These are phyloP conservation scores for Leishmania aethiopica DNA, from an alignment of 208 protist genomes.

Conservation along the genomic window DNA sequence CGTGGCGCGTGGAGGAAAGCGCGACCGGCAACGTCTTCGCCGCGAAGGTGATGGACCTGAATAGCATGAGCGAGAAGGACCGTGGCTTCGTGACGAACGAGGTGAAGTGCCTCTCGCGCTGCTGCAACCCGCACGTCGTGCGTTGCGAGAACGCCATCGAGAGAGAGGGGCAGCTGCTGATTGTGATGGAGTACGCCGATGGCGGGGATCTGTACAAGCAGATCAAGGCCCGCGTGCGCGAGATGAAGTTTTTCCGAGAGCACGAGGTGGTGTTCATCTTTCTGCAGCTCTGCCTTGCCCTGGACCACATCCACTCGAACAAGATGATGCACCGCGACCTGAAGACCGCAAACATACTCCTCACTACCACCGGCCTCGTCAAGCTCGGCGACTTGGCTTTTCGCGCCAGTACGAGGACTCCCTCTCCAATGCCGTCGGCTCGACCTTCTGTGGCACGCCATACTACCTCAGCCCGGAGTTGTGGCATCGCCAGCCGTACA, in stretches of 20 bases:
- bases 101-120: constrained; percentile 90
- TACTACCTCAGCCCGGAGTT: constrained; percentile 95
- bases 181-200: constrained; percentile 90
- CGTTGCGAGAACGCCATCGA: constrained; percentile 71
- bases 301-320: constrained; percentile 89
- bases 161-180: constrained; percentile 72
- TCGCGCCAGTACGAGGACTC: constrained; percentile 88
- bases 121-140: constrained; percentile 93
- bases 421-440: constrained; percentile 80
- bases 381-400: constrained; percentile 92
- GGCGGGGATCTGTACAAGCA: constrained; percentile 84
- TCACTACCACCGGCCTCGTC: constrained; percentile 80
- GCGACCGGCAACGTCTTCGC: constrained; percentile 73
- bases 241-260: constrained; percentile 77
- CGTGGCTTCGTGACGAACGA: constrained; percentile 94
- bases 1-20: constrained; percentile 84
- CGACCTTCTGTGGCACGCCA: constrained; percentile 89
- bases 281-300: constrained; percentile 79
- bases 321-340: constrained; percentile 92
- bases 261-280: constrained; percentile 89
- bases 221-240: constrained; percentile 72
- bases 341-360: constrained; percentile 89
- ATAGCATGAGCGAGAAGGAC: constrained; percentile 89
- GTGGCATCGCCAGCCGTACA: constrained; percentile 91
- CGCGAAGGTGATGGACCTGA: constrained; percentile 92